Conservation (phyloP, 2,329 filamentous ascomycete genomes). For the Xylariaceae sp. region DNA sequence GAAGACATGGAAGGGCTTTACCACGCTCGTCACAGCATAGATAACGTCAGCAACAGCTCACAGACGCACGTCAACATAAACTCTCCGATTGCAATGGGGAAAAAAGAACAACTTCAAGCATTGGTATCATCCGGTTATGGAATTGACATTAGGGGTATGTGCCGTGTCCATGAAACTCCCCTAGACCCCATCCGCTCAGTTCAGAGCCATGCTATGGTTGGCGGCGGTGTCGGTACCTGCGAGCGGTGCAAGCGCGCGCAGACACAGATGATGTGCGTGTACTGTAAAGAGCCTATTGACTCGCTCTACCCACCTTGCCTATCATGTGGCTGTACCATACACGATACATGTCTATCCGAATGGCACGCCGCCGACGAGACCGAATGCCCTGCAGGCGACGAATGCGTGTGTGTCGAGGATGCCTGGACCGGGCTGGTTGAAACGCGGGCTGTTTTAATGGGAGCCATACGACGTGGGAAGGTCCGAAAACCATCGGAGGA, state of each 20-base stretch:
- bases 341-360: slow-evolving; percentile 55
- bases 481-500: slow-evolving; percentile 24
- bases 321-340: slow-evolving; percentile 58
- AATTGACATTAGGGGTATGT: slow-evolving; percentile 60
- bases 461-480: slow-evolving; percentile 37
- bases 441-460: slow-evolving; percentile 56
- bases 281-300: slow-evolving; percentile 58
- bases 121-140: slow-evolving; percentile 52
- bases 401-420: slow-evolving; percentile 58
- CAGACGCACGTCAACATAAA: slow-evolving; percentile 37
- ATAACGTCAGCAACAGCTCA: slow-evolving; percentile 32
- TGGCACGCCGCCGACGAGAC: slow-evolving; percentile 56
- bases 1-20: slow-evolving; percentile 32
- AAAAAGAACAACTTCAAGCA: slow-evolving; percentile 49
- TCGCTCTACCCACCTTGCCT: slow-evolving; percentile 59
- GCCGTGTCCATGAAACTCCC: slow-evolving; percentile 58
- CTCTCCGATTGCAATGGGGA: slow-evolving; percentile 54
- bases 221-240: slow-evolving; percentile 40
- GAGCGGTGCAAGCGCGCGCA: slow-evolving; percentile 51
- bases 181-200: slow-evolving; percentile 56
- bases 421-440: slow-evolving; percentile 56
- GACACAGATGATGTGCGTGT: slow-evolving; percentile 57
- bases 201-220: slow-evolving; percentile 39
- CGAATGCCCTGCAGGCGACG: slow-evolving; percentile 60
- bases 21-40: slow-evolving; percentile 34